Conservation (phyloP, 371 early-diverging fungal species). For the Cokeromyces recurvatus region DNA sequence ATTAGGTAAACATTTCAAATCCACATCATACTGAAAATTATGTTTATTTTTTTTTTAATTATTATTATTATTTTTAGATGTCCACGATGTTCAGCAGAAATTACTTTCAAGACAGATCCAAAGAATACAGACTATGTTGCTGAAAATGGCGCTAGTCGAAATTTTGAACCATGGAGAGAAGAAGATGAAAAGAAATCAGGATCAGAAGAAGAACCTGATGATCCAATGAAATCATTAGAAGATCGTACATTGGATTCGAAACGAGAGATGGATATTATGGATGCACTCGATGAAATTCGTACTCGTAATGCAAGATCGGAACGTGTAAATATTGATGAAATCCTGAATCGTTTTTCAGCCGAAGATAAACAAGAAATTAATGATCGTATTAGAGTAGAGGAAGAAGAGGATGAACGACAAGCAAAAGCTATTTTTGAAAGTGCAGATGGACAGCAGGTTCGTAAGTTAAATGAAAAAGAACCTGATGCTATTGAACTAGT, state of each 20-base stretch:
- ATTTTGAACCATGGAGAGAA: conserved; percentile 96
- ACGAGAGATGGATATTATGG: conserved; percentile 95
- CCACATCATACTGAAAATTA: too few species aligned
- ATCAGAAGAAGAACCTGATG: conserved; percentile 64
- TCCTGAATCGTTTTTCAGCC: conserved; percentile 49
- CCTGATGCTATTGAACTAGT: conserved; percentile 45
- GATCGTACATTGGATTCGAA: conserved; percentile 90
- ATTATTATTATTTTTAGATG: too few species aligned
- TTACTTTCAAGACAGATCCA: conserved; percentile 98
- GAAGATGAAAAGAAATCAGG: conserved; percentile 65
- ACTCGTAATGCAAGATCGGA: conserved; percentile 83
- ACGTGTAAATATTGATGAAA: conserved; percentile 61
- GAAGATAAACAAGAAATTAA: conserved; percentile 39
- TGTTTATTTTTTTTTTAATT: too few species aligned
- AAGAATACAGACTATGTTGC: conserved; percentile 92
- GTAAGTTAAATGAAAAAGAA: conserved; percentile 53
- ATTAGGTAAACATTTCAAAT: conserved; percentile 52
- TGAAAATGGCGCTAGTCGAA: conserved; percentile 91
- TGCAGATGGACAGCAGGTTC: conserved; percentile 68
- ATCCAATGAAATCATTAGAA: conserved; percentile 93
- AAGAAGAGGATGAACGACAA: conserved; percentile 65
- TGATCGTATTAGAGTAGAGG: conserved; percentile 44
- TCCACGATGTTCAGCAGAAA: conserved; percentile 90
- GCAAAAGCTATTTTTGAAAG: conserved; percentile 65
- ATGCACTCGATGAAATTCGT: conserved; percentile 92